phyloP scores from a whole-genome alignment of 2,329 filamentous ascomycete genomes.

The Chaetomiaceae sp. region DNA sequence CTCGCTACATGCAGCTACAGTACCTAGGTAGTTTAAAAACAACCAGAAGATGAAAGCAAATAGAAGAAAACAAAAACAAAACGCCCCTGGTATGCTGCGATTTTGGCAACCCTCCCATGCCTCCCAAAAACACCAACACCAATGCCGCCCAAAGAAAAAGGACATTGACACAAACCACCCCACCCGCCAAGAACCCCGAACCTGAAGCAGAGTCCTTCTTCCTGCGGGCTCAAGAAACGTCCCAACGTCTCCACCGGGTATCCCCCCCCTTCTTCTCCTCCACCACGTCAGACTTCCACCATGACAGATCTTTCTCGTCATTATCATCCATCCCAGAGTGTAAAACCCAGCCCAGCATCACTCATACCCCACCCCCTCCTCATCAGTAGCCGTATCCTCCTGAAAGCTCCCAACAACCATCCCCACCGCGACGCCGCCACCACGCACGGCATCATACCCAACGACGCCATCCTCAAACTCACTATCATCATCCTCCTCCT shows the following conservation, averaged over 20 bases:
- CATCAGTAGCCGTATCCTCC: constrained; percentile 29
- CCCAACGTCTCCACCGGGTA: no score
- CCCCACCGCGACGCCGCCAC: constrained; percentile 26
- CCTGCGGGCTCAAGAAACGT: no score
- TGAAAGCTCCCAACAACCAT: constrained; percentile 20
- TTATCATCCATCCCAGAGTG: no score
- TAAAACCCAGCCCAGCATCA: background rate
- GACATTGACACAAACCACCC: no score
- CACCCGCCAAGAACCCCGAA: no score
- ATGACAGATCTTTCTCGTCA: no score
- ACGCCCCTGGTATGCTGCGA: constrained; percentile 4
- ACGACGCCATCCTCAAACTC: constrained; percentile 7
- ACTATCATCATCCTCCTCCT: constrained; percentile 35
- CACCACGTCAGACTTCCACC: no score
- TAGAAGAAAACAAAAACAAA: background rate
- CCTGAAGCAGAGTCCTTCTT: no score
- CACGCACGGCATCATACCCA: constrained; percentile 48
- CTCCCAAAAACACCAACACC: background rate
- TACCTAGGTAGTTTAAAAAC: no score
- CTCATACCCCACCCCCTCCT: constrained; percentile 20
- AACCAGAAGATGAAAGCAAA: no score
- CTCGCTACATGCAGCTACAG: background rate
- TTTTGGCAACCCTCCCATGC: background rate
- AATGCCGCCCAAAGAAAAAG: background rate
- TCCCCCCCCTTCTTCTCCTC: no score